phyloP scores from a whole-genome alignment of 441 rosid species.

The Mallotus repandus region DNA sequence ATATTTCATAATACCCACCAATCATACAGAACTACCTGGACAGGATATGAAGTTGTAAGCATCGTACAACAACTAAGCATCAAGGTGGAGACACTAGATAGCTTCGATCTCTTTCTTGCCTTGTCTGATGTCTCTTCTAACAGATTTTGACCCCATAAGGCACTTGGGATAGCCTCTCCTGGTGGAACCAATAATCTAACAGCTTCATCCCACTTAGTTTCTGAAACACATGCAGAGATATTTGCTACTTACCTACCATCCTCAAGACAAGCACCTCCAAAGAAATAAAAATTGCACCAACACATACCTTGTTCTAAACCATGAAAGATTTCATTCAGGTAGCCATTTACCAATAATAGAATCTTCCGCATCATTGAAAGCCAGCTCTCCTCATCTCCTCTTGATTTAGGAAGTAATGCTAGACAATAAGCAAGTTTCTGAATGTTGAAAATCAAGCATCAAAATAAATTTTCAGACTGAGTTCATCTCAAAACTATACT shows the following conservation, averaged over 20 bases:
- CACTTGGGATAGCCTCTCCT: conserved; percentile 62
- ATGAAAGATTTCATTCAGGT: conserved; percentile 63
- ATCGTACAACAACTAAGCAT: conserved; percentile 58
- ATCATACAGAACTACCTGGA: conserved; percentile 49
- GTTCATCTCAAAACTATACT: conserved; percentile 7
- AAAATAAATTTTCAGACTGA: not conserved
- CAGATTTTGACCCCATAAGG: conserved; percentile 54
- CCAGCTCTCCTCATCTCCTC: conserved; percentile 82
- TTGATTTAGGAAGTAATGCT: conserved; percentile 80
- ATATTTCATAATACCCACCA: conserved; percentile 7
- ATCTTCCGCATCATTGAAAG: conserved; percentile 65
- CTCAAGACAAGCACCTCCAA: conserved; percentile 14
- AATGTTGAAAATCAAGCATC: conserved; percentile 18
- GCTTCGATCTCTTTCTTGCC: conserved; percentile 46
- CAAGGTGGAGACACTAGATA: conserved; percentile 49
- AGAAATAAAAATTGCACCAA: conserved; percentile 20
- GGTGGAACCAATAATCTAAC: conserved; percentile 63
- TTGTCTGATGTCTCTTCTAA: conserved; percentile 39
- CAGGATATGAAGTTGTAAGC: conserved; percentile 66
- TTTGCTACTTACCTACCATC: not conserved
- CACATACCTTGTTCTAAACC: conserved; percentile 79
- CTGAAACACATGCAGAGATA: conserved; percentile 37
- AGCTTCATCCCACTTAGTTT: conserved; percentile 56
- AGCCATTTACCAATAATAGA: conserved; percentile 52
- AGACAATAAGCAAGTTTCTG: conserved; percentile 81